phyloP scores from a whole-genome alignment of 2,329 filamentous ascomycete species.

The Cladosporium phlei region DNA sequence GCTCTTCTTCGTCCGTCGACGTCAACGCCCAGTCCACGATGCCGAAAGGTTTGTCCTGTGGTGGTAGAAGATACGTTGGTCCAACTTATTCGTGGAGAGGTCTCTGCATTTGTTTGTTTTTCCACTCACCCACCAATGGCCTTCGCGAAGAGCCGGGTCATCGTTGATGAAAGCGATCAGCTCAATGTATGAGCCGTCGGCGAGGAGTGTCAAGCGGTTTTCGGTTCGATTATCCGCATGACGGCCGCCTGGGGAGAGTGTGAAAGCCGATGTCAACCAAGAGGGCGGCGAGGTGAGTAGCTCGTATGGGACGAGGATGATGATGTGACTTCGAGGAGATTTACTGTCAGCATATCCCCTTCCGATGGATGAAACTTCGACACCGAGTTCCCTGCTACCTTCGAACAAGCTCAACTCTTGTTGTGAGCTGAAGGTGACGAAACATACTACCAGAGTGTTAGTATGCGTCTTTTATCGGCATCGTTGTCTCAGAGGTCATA shows the following conservation, averaged over 20 bases:
- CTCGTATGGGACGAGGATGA: slow-evolving; percentile 55
- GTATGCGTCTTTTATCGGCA: too few relatives aligned
- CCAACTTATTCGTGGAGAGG: too few relatives aligned
- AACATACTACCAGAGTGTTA: too few relatives aligned
- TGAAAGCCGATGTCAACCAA: slow-evolving; percentile 53
- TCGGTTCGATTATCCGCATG: slow-evolving; percentile 58
- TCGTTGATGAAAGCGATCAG: slow-evolving; percentile 58
- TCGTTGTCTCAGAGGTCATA: too few relatives aligned
- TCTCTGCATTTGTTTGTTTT: neutral
- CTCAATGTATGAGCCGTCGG: slow-evolving; percentile 63
- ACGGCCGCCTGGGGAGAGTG: slow-evolving; percentile 55
- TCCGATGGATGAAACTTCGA: too few relatives aligned
- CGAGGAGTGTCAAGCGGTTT: slow-evolving; percentile 59
- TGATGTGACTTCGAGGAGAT: too few relatives aligned
- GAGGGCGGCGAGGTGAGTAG: slow-evolving; percentile 45
- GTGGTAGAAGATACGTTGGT: slow-evolving; percentile 19
- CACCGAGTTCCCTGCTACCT: too few relatives aligned
- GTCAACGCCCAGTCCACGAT: slow-evolving; percentile 61
- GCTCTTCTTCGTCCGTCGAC: slow-evolving; percentile 15
- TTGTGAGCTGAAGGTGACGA: too few relatives aligned
- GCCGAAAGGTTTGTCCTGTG: slow-evolving; percentile 40
- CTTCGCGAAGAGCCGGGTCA: slow-evolving; percentile 35
- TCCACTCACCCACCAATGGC: slow-evolving; percentile 53
- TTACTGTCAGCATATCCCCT: too few relatives aligned
- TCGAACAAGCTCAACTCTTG: too few relatives aligned